Evolutionary conservation across 352 stramenopile species (phyloP).

Genomic region (Globisporangium abappressorium): DNA sequence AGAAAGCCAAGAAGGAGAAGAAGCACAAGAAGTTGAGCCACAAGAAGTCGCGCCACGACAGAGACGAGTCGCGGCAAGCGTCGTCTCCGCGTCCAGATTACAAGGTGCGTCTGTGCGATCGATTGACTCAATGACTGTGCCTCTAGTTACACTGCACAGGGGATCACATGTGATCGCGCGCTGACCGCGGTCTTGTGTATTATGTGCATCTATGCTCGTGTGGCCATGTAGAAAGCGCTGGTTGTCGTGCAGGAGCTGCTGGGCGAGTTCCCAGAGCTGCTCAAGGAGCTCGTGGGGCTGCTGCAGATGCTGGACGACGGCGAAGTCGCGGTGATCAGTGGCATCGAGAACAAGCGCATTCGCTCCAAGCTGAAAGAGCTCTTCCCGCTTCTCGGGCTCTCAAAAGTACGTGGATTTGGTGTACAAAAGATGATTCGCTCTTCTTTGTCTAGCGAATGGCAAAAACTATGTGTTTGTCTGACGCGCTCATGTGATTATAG

Average conservation of each 20-base stretch:
- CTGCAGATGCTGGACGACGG: constrained; percentile 79
- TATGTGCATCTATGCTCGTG: neutral
- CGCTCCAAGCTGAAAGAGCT: constrained; percentile 58
- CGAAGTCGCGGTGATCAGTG: constrained; percentile 69
- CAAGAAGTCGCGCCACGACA: constrained; percentile 24
- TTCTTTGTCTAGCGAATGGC: neutral
- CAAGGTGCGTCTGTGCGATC: constrained; percentile 1
- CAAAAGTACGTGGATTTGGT: constrained; percentile 33
- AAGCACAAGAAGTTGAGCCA: constrained; percentile 26
- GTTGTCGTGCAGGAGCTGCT: constrained; percentile 54
- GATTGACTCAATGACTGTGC: neutral
- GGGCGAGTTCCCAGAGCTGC: constrained; percentile 61
- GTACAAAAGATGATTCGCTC: neutral
- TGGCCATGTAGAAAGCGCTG: constrained; percentile 33
- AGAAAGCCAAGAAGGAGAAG: constrained; percentile 28
- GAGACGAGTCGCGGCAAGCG: constrained; percentile 17
- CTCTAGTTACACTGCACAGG: neutral
- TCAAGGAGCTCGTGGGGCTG: constrained; percentile 55
- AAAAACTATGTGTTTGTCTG: neutral
- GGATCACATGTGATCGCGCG: neutral
- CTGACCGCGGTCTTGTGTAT: neutral
- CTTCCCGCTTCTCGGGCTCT: constrained; percentile 68
- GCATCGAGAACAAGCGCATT: constrained; percentile 73
- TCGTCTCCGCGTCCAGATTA: constrained; percentile 9
- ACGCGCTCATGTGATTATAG: constrained; percentile 18